Evolutionary conservation across 2,329 filamentous ascomycete genomes (phyloP), one percentile per base, ranked within the genome.

Genomic region (Grosmannia huntii): DNA sequence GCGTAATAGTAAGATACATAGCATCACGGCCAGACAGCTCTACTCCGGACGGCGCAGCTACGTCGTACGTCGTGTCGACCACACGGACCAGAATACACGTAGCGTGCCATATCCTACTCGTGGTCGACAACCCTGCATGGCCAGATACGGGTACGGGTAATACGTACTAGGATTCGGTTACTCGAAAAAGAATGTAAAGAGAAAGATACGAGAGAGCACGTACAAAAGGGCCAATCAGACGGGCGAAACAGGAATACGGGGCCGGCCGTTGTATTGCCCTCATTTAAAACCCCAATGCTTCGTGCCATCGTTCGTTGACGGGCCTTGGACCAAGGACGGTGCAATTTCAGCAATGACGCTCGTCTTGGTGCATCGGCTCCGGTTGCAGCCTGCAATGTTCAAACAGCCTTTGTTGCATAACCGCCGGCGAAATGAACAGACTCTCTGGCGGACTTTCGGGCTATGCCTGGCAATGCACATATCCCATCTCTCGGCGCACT

Each of bases 71-170:
- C n/a, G n/a, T n/a, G n/a, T 25, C 25, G 5, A 27, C 46, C 46
- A 25, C 46, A 49, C 9, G 21, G 46, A 16, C 46, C 41, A 6
- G 41, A 19, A 49, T 49, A 27, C 50, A 4, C 7, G 23, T 54
- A 54, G 36, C 52, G 52, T 54, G 52, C 52, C 52, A 12, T 54
- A 54, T 54, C 52, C 31, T 54, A 54, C 52, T 54, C 52, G 52
- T 54, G 33, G 52, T 44, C 21, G 38, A 41, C 38, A 41, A 41
- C 38, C 38, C 38, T 41, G 38, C 38, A 16, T 41, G 11, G 14
- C 16, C 6, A 12, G 33, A 36, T 38, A 38, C 50, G 50, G 10
- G 19, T 52, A 44, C 41, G 41, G 41, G 41, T 41, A n/a, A n/a
- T n/a, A 19, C 38, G 38, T 19, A 44, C 2, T 44, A n/a, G 14